Conservation (phyloP, 352 stramenopile species). For the Aphanomyces euteiches region DNA sequence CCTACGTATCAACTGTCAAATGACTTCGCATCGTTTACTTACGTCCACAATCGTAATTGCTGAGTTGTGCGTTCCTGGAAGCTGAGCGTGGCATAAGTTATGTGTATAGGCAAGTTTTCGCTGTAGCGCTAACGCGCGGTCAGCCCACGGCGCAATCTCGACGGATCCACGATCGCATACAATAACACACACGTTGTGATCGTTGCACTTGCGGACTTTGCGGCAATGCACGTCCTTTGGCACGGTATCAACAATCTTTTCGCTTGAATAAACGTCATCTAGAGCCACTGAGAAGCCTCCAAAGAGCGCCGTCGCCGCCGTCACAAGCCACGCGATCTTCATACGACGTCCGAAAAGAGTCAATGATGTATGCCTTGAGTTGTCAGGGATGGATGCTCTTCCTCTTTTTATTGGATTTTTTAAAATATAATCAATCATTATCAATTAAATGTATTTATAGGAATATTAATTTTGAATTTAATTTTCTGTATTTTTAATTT, state of each 20-base stretch:
- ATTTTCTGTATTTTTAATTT: neutral
- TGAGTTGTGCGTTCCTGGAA: slow-evolving; percentile 73
- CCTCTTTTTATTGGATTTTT: too few species aligned
- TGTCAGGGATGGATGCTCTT: too few species aligned
- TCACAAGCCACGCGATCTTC: neutral
- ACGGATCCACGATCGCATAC: slow-evolving; percentile 61
- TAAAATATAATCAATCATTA: neutral
- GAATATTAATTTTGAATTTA: neutral
- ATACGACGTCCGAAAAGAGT: neutral
- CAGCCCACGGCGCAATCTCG: slow-evolving; percentile 53
- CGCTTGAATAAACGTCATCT: neutral
- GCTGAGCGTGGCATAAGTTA: slow-evolving; percentile 64
- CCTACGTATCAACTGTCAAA: slow-evolving; percentile 34
- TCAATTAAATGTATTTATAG: neutral
- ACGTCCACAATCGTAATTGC: slow-evolving; percentile 42
- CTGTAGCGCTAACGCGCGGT: slow-evolving; percentile 57
- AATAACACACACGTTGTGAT: slow-evolving; percentile 54
- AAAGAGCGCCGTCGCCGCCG: neutral
- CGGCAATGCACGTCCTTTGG: slow-evolving; percentile 48
- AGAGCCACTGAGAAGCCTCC: neutral
- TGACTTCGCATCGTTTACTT: neutral
- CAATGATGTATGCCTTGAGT: neutral
- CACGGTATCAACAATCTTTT: slow-evolving; percentile 35
- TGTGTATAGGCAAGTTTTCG: slow-evolving; percentile 64
- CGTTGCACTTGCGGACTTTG: slow-evolving; percentile 50